Base-by-base conservation (phyloP, 208 protist genomes). In the Wallacemonas sp. region DNA sequence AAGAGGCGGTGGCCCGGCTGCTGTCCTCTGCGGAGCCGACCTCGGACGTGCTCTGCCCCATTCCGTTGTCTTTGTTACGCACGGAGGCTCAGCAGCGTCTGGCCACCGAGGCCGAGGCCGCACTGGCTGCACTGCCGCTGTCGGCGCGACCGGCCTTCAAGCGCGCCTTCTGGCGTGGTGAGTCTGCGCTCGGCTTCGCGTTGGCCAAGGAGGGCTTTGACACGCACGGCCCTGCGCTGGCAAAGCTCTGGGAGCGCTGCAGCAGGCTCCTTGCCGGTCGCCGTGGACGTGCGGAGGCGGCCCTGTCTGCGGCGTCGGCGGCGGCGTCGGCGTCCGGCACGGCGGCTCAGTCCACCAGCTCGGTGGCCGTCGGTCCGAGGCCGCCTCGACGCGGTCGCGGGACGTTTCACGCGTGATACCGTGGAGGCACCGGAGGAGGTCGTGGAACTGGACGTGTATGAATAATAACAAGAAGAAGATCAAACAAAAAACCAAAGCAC, bases 131-230 rank as follows among this genome's bases (percentile, higher is more conserved):
- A 23, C 45, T 66, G n/a, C 20, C 33, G 7, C 16, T 38, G 1
- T 0, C 23, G 5, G 42, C 11, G 28, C 36, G 59, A 2, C 20
- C 71, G 8, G 38, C n/a, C 0, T 61, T 33, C 23, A 84, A 87
- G 50, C 61, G 63, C 48, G 65, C 52, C 1, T 89, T 91, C 50
- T 94, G 88, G 85, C 57, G 89, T 2, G 88, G 85, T 1, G 84
- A 90, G 57, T 81, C 77, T 2, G 83, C 87, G 2, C 82, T 82
- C 16, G 80, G 84, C 7, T 82, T 87, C 54, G 32, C 26, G 23
- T 61, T 91, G 0, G 84, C 88, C 20, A 45, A 65, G 36, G 57
- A 68, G 41, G 84, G 78, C 23, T 89, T 91, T 36, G 29, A 49
- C 29, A 38, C 61, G 5, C 83, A 86, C 49, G 66, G 74, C 0